Conservation (phyloP, 148 eudicot species). For the Nepenthes mirabilis region DNA sequence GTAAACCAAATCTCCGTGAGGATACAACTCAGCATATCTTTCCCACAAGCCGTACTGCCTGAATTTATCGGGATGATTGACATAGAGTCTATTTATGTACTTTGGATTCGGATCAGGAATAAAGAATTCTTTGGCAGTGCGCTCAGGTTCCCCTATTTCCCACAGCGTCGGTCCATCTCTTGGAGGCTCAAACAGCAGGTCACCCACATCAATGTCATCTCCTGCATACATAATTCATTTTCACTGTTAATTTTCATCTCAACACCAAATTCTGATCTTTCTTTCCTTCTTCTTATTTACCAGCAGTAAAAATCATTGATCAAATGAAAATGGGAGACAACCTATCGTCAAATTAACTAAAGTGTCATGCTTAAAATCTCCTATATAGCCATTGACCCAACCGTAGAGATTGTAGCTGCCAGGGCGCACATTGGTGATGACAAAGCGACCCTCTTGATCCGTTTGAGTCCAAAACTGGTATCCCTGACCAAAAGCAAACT, state of each 20-base stretch:
- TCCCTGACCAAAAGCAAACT: slow-evolving; percentile 28
- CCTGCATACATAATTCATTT: slow-evolving; percentile 19
- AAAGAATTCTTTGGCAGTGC: slow-evolving; percentile 55
- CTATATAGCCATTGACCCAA: slow-evolving; percentile 60
- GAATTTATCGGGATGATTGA: slow-evolving; percentile 31
- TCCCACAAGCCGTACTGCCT: slow-evolving; percentile 46
- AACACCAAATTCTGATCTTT: too few relatives aligned
- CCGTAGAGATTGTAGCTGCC: slow-evolving; percentile 57
- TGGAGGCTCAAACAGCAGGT: slow-evolving; percentile 54
- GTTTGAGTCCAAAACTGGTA: slow-evolving; percentile 73
- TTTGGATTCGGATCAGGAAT: slow-evolving; percentile 28
- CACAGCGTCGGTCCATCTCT: slow-evolving; percentile 77
- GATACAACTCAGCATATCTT: slow-evolving; percentile 29
- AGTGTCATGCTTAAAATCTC: slow-evolving; percentile 41
- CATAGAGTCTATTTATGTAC: slow-evolving; percentile 31
- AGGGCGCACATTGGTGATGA: slow-evolving; percentile 26
- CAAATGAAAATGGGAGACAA: slow-evolving; percentile 2
- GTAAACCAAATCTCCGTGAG: slow-evolving; percentile 27
- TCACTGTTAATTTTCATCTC: background rate
- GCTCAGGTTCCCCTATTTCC: slow-evolving; percentile 83
- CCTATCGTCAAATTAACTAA: slow-evolving; percentile 43
- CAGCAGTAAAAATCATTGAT: background rate
- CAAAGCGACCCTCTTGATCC: slow-evolving; percentile 44
- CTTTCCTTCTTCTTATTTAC: too few relatives aligned
- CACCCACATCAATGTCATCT: slow-evolving; percentile 39